A percentile compares a stretch with the other conserved stretches of the same genome.
Conservation (phyloP, 768 basidiomycete genomes). For the Leccinum barrowsii region DNA sequence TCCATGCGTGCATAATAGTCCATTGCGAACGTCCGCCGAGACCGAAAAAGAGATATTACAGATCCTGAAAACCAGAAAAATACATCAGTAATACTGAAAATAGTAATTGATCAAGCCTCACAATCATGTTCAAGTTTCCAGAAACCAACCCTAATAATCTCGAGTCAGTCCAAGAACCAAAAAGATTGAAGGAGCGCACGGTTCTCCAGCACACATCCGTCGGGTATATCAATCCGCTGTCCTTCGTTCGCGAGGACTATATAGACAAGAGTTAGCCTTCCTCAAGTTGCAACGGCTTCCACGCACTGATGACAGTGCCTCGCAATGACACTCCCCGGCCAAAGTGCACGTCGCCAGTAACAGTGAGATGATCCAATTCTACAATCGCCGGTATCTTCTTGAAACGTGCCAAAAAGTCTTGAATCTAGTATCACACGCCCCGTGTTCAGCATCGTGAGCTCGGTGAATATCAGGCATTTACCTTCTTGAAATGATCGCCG, state of each 20-base stretch:
- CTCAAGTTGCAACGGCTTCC: not conserved
- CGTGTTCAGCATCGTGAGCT: not conserved
- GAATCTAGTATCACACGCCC: constrained; percentile 44
- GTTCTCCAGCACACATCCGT: constrained; percentile 78
- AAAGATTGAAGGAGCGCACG: constrained; percentile 27
- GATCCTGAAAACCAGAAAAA: constrained; percentile 4
- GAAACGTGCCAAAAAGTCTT: constrained; percentile 92
- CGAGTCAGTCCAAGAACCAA: not conserved
- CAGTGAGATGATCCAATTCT: constrained; percentile 92
- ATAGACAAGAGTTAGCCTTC: not conserved
- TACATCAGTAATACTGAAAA: not conserved
- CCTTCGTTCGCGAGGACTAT: constrained; percentile 80
- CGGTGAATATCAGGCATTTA: constrained; percentile 24
- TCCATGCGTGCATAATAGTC: not conserved
- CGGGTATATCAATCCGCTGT: constrained; percentile 77
- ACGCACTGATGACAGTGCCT: constrained; percentile 80
- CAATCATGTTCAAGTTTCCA: constrained; percentile 83
- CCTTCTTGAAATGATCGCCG: constrained; percentile 96
- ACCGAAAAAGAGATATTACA: not conserved
- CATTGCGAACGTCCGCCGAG: not conserved
- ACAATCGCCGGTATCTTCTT: constrained; percentile 89
- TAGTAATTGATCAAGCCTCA: not conserved
- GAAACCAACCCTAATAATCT: constrained; percentile 58
- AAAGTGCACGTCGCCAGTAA: constrained; percentile 88
- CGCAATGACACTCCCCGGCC: constrained; percentile 82